phyloP scores from a whole-genome alignment of 2,329 filamentous ascomycete genomes.

The Akanthomyces muscarius region DNA sequence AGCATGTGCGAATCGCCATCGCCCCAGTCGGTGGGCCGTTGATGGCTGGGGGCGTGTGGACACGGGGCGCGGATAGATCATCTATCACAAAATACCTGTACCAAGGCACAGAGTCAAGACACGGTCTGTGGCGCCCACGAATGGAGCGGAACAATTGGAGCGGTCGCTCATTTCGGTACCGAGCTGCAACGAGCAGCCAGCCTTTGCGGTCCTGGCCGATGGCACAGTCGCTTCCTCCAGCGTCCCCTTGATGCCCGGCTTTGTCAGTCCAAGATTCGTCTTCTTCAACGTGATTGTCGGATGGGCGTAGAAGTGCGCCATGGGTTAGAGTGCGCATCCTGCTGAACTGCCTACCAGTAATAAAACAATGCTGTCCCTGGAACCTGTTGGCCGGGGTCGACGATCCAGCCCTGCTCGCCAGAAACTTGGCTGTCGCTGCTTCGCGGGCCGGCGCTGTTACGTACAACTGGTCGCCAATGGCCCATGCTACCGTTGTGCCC shows the following conservation, averaged over 20 bases:
- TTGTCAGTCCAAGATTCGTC: background rate
- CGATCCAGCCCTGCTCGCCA: background rate
- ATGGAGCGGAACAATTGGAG: background rate
- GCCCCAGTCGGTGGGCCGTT: background rate
- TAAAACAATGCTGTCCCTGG: background rate
- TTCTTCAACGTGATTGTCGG: background rate
- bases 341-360: background rate
- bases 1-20: background rate
- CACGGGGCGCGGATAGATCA: constrained; percentile 23
- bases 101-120: constrained; percentile 20
- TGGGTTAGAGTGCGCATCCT: too few relatives aligned
- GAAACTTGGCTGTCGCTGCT: background rate
- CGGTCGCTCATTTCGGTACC: background rate
- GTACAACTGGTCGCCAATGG: background rate
- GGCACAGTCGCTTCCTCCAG: too few relatives aligned
- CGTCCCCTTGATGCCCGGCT: background rate
- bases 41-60: background rate
- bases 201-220: background rate
- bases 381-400: background rate
- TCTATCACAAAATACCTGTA: constrained; percentile 28
- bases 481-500: background rate
- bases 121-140: background rate
- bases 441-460: background rate
- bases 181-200: background rate
- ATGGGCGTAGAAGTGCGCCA: background rate